Conservation (phyloP, 169 alveolate species). For the Plasmodium malariae region DNA sequence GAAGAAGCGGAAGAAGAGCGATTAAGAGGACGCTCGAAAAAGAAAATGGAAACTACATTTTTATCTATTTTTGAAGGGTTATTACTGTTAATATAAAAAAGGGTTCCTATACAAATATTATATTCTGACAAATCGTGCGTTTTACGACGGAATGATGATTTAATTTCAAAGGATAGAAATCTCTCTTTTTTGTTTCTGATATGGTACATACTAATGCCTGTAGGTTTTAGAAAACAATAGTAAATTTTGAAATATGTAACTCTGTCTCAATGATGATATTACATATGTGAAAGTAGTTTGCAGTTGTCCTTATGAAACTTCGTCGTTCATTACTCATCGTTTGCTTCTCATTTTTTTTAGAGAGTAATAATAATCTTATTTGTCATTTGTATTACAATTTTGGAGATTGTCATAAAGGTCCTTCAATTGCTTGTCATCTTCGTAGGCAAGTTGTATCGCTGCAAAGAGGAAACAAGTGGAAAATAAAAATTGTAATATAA, state of each 20-base stretch:
- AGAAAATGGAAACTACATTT: no score
- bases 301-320: no score
- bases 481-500: no score
- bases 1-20: no score
- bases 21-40: background rate
- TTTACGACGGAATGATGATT: background rate
- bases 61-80: no score
- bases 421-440: constrained; percentile 2
- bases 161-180: background rate
- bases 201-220: constrained; percentile 39
- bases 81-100: constrained; percentile 57
- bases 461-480: background rate
- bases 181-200: background rate
- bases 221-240: background rate
- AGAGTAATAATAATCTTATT: no score
- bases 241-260: no score
- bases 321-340: no score
- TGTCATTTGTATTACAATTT: constrained; percentile 60
- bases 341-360: no score
- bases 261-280: no score
- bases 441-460: constrained; percentile 59
- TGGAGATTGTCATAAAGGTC: constrained; percentile 28
- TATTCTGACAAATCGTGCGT: constrained; percentile 19
- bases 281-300: no score
- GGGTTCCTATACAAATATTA: constrained; percentile 50